These are phyloP conservation scores for Pichia nanzhaoensis DNA, from an alignment of 805 yeast genomes.

Conservation along the genomic window DNA sequence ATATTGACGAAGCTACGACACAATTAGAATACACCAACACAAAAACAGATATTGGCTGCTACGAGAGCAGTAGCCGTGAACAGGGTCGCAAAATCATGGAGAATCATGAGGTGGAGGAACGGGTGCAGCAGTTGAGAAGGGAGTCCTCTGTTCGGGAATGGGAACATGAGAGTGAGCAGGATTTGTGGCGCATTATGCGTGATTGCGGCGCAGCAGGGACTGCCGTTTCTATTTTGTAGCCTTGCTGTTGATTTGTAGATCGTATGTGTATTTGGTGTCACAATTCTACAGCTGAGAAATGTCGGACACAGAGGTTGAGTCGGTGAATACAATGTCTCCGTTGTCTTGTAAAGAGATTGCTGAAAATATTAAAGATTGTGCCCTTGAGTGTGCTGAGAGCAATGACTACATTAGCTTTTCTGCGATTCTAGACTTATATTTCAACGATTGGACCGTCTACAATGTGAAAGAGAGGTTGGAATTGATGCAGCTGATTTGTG, in stretches of 20 bases:
- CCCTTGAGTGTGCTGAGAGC: slow-evolving; percentile 31
- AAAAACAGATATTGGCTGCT: neutral
- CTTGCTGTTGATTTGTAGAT: neutral
- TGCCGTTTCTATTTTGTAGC: neutral
- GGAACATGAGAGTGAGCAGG: neutral
- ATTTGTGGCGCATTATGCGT: neutral
- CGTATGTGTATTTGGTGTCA: neutral
- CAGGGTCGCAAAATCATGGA: neutral
- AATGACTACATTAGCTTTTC: slow-evolving; percentile 64
- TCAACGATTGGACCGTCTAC: slow-evolving; percentile 43
- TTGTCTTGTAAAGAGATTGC: slow-evolving; percentile 6
- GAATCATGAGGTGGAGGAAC: neutral
- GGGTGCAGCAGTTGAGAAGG: neutral
- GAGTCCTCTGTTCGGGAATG: neutral
- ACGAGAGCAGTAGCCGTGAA: neutral
- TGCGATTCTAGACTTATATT: slow-evolving; percentile 60
- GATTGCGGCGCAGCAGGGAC: slow-evolving; percentile 1
- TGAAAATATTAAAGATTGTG: slow-evolving; percentile 20
- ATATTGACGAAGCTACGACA: neutral
- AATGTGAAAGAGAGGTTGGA: slow-evolving; percentile 41
- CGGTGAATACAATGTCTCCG: slow-evolving; percentile 11
- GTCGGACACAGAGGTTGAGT: slow-evolving; percentile 16
- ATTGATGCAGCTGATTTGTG: slow-evolving; percentile 41
- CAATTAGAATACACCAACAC: neutral
- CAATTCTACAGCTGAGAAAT: neutral